Evolutionary conservation across 108 stramenopile species (phyloP).

Genomic region (Fragilaria radians): DNA sequence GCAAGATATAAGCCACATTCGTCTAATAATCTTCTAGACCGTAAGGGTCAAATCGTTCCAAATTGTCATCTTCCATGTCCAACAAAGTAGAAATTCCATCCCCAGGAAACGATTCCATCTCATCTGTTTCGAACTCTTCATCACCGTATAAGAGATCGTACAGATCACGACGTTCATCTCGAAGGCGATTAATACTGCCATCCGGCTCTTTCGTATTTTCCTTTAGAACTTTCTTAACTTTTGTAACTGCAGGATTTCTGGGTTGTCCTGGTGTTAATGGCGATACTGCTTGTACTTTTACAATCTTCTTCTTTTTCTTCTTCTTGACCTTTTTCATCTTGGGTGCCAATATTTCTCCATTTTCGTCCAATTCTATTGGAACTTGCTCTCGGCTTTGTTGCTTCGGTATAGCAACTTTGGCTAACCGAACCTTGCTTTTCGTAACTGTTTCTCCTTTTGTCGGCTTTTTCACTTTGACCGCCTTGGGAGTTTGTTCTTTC

Average conservation of each 20-base stretch:
- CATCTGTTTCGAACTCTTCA: constrained; percentile 17
- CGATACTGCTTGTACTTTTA: background rate
- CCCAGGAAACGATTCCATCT: background rate
- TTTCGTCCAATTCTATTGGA: background rate
- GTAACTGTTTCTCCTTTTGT: constrained; percentile 2
- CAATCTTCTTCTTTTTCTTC: constrained; percentile 7
- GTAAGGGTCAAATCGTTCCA: constrained; percentile 76
- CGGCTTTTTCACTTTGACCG: constrained; percentile 4
- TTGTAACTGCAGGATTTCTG: background rate
- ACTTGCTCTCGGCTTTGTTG: constrained; percentile 10
- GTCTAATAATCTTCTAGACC: constrained; percentile 52
- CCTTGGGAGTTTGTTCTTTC: constrained; percentile 8
- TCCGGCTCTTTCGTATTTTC: constrained; percentile 44
- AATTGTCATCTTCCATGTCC: constrained; percentile 47
- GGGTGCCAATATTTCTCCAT: background rate
- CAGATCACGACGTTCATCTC: constrained; percentile 75
- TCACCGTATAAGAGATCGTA: constrained; percentile 79
- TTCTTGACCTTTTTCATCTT: constrained; percentile 14
- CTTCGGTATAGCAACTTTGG: background rate
- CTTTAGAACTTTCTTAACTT: constrained; percentile 1
- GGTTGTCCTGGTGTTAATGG: background rate
- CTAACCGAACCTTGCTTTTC: constrained; percentile 9
- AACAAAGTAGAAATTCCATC: constrained; percentile 9
- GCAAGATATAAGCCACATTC: background rate
- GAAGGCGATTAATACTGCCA: constrained; percentile 50